Percentiles rank a stretch among this genome's conserved stretches.
Conservation (phyloP, 2,329 filamentous ascomycete genomes). For the Fusarium cicatricum region DNA sequence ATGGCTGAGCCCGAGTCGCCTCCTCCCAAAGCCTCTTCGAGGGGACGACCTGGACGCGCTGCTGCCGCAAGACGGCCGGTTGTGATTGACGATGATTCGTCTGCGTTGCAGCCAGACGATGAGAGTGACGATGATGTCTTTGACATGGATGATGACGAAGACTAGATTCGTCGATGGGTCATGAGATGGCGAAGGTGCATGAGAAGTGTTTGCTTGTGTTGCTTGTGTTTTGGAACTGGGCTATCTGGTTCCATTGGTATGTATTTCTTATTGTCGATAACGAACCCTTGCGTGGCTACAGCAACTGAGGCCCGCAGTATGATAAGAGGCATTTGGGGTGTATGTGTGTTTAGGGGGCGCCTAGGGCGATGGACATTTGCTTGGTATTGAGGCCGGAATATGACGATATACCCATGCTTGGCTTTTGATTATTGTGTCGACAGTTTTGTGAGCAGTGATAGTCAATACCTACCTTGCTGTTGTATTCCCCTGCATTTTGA, state of each 20-base stretch:
- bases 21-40: constrained; percentile 51
- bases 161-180: constrained; percentile 31
- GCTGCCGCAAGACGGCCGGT: constrained; percentile 50
- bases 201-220: constrained; percentile 10
- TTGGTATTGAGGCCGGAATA: constrained; percentile 22
- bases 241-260: constrained; percentile 5
- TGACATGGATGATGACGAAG: constrained; percentile 55
- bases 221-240: background rate
- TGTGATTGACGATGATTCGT: constrained; percentile 51
- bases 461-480: no score
- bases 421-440: background rate
- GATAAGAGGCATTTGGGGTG: constrained; percentile 3
- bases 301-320: constrained; percentile 3
- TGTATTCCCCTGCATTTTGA: no score
- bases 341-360: constrained; percentile 17
- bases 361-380: constrained; percentile 22
- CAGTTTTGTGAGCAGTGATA: no score
- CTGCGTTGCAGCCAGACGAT: constrained; percentile 42
- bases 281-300: constrained; percentile 8
- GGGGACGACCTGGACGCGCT: constrained; percentile 56
- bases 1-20: constrained; percentile 51
- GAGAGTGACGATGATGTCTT: constrained; percentile 58
- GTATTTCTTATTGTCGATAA: constrained; percentile 15
- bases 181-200: background rate
- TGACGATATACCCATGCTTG: background rate